Evolutionary conservation across 2,329 filamentous ascomycete genomes (phyloP), one percentile per base, ranked within the genome.

Genomic region (Exophiala bonariae): DNA sequence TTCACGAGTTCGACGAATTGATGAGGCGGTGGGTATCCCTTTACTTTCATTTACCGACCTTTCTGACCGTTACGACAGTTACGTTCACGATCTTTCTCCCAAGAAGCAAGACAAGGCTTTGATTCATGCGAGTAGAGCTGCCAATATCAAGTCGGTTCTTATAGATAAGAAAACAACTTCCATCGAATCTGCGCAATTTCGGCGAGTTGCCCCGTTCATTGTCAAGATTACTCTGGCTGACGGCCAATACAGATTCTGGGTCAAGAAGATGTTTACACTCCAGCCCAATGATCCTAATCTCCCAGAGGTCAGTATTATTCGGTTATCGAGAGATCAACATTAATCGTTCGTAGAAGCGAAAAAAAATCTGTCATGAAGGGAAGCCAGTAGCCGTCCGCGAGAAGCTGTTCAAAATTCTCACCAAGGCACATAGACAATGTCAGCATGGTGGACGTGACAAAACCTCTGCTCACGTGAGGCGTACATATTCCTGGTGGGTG

Each of bases 381-480:
- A 76, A 76, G 52, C 74, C 74, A n/a, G 73, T 76, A 22, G 74
- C 74, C n/a, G 71, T 76, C 37, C 67, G 73, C 14, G 74, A 77
- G 55, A 74, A 75, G 49, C 56, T 77, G 6, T 76, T 75, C 61
- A 73, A 75, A 50, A 74, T 77, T 42, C 63, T 77, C 41, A 76
- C 72, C 32, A 70, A 65, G 39, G 73, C 74, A 36, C 74, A 77
- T 54, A 69, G 73, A 36, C 70, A 74, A 59, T 76, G 73, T 34
- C 71, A 75, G 45, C 74, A 77, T 58, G 74, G 74, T 42, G 74
- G 74, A n/a, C 66, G 74, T 41, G 74, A 77, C 59, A 76, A 76
- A 55, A 77, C 74, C 14, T 77, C 74, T n/a, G 71, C 71, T 8
- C 70, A 75, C 50, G 74, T 77, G 36, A 66, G 74, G 42, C 67